Conservation (phyloP, 495 filamentous ascomycete genomes). For the Lophiostoma macrostomum region DNA sequence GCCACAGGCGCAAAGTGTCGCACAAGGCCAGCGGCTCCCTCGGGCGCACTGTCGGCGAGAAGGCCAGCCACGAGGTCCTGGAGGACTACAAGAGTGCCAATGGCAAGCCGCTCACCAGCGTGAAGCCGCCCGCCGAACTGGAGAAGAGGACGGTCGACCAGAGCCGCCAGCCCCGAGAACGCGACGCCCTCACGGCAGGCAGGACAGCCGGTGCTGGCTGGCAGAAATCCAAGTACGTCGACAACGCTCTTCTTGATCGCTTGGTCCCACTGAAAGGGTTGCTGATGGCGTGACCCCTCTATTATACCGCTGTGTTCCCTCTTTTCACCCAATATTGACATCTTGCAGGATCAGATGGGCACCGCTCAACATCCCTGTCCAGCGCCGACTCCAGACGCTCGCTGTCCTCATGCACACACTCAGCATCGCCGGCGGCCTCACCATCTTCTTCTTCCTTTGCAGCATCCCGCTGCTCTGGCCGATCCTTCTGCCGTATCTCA, state of each 20-base stretch:
- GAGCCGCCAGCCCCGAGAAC: background rate
- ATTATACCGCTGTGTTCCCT: background rate
- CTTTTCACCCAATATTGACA: slow-evolving; percentile 7
- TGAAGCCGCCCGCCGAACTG: slow-evolving; percentile 16
- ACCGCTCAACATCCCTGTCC: slow-evolving; percentile 79
- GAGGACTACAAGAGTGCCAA: slow-evolving; percentile 18
- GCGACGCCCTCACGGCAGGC: slow-evolving; percentile 33
- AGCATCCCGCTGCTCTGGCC: slow-evolving; percentile 91
- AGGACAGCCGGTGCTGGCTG: slow-evolving; percentile 41
- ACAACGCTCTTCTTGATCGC: too few species aligned
- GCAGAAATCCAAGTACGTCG: slow-evolving; percentile 34
- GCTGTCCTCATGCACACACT: slow-evolving; percentile 84
- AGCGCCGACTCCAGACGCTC: slow-evolving; percentile 81
- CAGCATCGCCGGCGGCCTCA: slow-evolving; percentile 68
- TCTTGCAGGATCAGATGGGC: slow-evolving; percentile 70
- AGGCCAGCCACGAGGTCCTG: slow-evolving; percentile 2
- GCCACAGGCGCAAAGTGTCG: slow-evolving; percentile 22
- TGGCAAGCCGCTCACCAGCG: slow-evolving; percentile 14
- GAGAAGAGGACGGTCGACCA: slow-evolving; percentile 16
- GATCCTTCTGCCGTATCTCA: slow-evolving; percentile 80
- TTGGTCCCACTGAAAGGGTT: background rate
- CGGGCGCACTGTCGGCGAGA: slow-evolving; percentile 3
- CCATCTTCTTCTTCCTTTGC: slow-evolving; percentile 87
- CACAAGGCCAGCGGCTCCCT: slow-evolving; percentile 22
- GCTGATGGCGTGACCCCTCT: background rate